Evolutionary conservation across 371 early-diverging fungal species (phyloP), one percentile per base, ranked within the genome.

Genomic region (Massospora cicadina): DNA sequence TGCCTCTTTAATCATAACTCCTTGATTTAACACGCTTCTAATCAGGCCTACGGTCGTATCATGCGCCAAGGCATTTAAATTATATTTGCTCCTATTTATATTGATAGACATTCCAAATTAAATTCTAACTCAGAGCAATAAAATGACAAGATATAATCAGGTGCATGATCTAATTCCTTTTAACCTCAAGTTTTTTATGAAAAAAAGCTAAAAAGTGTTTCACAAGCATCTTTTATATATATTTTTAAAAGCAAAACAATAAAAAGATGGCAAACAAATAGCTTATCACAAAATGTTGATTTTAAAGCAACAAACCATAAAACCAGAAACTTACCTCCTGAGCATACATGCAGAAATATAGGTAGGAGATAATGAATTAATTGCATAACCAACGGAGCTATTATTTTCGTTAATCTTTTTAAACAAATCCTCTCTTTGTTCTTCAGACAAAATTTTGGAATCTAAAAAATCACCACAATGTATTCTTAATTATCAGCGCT

Each of bases 11-110:
- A 98, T 67, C n/a, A 81, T 79, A 12, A 93, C 75, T 1, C 86
- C 87, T 1, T 72, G 68, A 13, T 74, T 75, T 7, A 95, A 54
- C 0, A 84, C 80, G 0, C 80, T 72, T 23, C 75, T 70, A 33
- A 98, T 87, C 26, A 98, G 71, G 62, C 79, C 74, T 28, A 95
- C 90, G 0, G 97, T 96, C 0, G 97, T 88, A 59, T 90, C 88
- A 69, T 96, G 91, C 0, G 99, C 96, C 66, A 98, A 79, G 53
- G 86, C 82, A 71, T 99, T 99, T 27, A 99, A 75, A 68, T 95
- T 98, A 71, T 87, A 89, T 62, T 93, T 93, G 54, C 80, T 75
- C 43, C 43, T 43, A 17, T n/a, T n/a, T n/a, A n/a, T n/a, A n/a
- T n/a, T n/a, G n/a, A n/a, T n/a, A n/a, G n/a, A n/a, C n/a, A n/a